Evolutionary conservation across 2,329 filamentous ascomycete genomes (phyloP).

Genomic region (Chaetomium sp.): DNA sequence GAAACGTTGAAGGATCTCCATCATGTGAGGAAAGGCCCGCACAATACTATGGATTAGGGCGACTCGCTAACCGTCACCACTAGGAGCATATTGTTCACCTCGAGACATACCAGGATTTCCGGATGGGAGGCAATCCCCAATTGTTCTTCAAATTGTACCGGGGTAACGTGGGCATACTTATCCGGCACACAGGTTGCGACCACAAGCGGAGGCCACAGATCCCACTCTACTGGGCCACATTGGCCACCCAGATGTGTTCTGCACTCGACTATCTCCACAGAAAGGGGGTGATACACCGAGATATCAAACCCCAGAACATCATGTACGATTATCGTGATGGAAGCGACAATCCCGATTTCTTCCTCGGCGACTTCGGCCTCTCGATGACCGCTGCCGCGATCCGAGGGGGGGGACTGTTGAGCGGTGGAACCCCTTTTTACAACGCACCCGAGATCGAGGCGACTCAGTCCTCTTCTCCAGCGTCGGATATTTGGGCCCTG

Average conservation of each 20-base stretch:
- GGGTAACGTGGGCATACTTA: neutral
- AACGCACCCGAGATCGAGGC: neutral
- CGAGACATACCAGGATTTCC: constrained; percentile 1
- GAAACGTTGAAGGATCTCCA: neutral
- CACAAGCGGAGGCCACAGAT: neutral
- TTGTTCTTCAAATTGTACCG: neutral
- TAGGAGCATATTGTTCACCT: constrained; percentile 1
- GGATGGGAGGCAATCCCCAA: neutral
- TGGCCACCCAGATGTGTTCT: neutral
- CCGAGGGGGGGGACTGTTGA: neutral
- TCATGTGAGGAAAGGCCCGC: neutral
- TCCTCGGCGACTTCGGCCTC: neutral
- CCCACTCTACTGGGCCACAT: neutral
- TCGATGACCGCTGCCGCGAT: neutral
- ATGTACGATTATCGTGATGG: neutral
- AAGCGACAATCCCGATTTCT: neutral
- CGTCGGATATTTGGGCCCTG: neutral
- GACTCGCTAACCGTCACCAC: neutral
- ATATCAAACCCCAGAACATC: constrained; percentile 3
- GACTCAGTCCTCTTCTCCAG: neutral
- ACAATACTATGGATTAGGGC: neutral
- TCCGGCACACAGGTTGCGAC: neutral
- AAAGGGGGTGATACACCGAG: neutral
- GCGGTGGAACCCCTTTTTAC: neutral
- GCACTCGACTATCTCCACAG: neutral